Conservation (phyloP, 2,329 filamentous ascomycete species). For the Stagonosporopsis tanaceti region DNA sequence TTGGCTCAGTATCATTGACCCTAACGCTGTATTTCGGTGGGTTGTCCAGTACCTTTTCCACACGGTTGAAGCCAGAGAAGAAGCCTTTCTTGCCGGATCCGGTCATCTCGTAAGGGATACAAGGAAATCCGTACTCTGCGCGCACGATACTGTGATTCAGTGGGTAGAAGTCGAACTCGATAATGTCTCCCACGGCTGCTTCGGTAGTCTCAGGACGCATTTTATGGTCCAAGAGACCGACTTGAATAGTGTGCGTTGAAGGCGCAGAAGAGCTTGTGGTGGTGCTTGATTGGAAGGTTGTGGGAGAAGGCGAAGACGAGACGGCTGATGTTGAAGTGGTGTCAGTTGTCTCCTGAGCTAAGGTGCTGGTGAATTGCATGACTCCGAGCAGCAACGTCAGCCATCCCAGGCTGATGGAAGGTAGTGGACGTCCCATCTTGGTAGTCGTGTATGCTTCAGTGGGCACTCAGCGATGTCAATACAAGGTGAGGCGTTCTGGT, state of each 20-base stretch:
- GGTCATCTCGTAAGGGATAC: conserved; percentile 50
- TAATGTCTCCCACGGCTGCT: conserved; percentile 49
- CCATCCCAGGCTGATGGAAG: neutral
- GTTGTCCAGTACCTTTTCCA: conserved; percentile 30
- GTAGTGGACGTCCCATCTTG: neutral
- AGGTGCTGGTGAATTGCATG: neutral
- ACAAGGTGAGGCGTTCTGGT: neutral
- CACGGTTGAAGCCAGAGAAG: conserved; percentile 40
- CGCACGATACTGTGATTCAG: conserved; percentile 54
- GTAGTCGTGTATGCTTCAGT: neutral
- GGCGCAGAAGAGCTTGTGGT: conserved; percentile 25
- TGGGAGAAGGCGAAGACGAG: neutral
- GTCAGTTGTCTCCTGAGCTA: conserved; percentile 5
- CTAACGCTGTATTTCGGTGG: conserved; percentile 39
- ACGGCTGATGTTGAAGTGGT: neutral
- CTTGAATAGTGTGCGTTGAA: conserved; percentile 45
- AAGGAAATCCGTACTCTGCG: conserved; percentile 52
- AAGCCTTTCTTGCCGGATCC: conserved; percentile 38
- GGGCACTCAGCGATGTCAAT: neutral
- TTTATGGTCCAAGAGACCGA: conserved; percentile 49
- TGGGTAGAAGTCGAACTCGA: conserved; percentile 54
- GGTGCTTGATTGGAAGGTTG: conserved; percentile 9
- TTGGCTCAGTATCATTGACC: conserved; percentile 44
- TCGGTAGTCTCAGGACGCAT: conserved; percentile 50
- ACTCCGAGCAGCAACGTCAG: neutral